Conservation (phyloP, 164 flowering plant species). For the Brasenia schreberi region DNA sequence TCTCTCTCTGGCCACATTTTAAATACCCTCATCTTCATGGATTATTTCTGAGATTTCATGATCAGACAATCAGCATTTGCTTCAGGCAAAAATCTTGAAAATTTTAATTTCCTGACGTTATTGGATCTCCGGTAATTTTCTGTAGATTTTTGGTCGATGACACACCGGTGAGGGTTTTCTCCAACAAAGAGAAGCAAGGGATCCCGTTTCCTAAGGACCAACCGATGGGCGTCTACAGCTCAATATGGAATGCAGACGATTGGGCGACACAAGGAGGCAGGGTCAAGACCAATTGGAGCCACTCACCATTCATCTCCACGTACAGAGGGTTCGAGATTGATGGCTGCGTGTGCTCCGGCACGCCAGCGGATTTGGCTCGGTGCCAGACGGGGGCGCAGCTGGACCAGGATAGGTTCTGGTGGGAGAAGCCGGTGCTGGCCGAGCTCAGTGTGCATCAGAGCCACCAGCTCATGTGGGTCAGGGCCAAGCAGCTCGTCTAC, state of each 20-base stretch:
- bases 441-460: slow-evolving; percentile 76
- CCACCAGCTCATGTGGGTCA: slow-evolving; percentile 88
- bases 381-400: slow-evolving; percentile 34
- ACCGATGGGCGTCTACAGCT: slow-evolving; percentile 95
- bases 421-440: slow-evolving; percentile 71
- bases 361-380: slow-evolving; percentile 27
- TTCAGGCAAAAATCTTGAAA: background rate
- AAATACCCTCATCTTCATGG: too few relatives aligned
- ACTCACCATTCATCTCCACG: slow-evolving; percentile 71
- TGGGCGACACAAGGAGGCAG: slow-evolving; percentile 98
- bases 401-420: slow-evolving; percentile 43
- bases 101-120: too few relatives aligned
- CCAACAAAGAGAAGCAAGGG: slow-evolving; percentile 64
- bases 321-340: slow-evolving; percentile 70
- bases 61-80: too few relatives aligned
- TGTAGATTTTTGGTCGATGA: slow-evolving; percentile 81
- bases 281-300: slow-evolving; percentile 86
- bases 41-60: too few relatives aligned
- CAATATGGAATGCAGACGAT: slow-evolving; percentile 99
- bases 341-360: slow-evolving; percentile 42
- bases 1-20: background rate
- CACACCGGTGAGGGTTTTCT: slow-evolving; percentile 71
- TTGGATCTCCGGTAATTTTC: background rate
- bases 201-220: slow-evolving; percentile 75
- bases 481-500: slow-evolving; percentile 70